Base-by-base conservation (phyloP, 2,329 filamentous ascomycete species). In the Cercospora sp. region DNA sequence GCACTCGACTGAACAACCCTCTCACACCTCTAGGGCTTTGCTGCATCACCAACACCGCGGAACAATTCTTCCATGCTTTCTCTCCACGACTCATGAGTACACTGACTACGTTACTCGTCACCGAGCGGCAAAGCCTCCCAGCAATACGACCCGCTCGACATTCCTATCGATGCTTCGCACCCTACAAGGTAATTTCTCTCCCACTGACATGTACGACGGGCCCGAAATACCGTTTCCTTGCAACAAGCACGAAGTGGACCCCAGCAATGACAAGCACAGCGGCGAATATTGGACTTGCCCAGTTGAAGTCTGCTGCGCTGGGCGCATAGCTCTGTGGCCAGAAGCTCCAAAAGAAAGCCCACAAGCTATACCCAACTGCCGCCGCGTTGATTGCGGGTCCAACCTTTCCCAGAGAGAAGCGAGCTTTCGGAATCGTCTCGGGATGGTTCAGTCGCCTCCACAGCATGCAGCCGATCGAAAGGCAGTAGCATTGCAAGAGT, bases 381-480 rank as follows among this genome's bases (percentile, higher is more conserved):
- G 51, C 30, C 12, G 63, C 55, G 45, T 74, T 75, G 65, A 74
- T 63, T 10, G 67, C 66, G 10, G 74, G 61, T 5, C 73, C 73
- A 57, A 59, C 69, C 10, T 60, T 61, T 1, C 73, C 73, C 5
- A 74, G 60, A 10, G 66, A 67, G 65, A 72, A 71, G 18, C 45
- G 60, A 33, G 68, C 68, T 64, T 64, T 59, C 23, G 71, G 70
- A 5, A 75, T 67, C 3, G 68, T 68, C 18, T 73, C 66, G 0
- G 74, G 72, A n/a, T 69, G 18, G 8, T 58, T 53, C 16, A 75
- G 58, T 12, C 73, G 66, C 26, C 74, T 71, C 67, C 70, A 75
- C 13, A 75, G 67, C 7, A 75, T 62, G 40, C 71, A 75, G 20
- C 72, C 73, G 59, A 75, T 75, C 28, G 72, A 71, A 20, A 73